Percentiles rank a stretch among this genome's conserved stretches.
phyloP scores from a whole-genome alignment of 306 rosid species.

The Cucumis hystrix region DNA sequence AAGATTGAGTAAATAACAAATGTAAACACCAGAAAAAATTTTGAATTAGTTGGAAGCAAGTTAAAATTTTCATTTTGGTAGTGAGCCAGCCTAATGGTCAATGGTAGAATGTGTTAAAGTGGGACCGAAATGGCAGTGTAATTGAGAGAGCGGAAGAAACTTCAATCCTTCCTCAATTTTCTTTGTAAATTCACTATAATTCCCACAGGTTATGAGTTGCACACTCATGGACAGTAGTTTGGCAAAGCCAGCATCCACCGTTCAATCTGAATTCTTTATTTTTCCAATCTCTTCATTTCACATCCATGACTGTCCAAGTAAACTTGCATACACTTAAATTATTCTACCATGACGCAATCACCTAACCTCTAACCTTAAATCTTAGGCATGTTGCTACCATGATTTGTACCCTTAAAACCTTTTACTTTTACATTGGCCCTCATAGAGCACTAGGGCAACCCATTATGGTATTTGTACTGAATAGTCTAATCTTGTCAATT shows the following conservation, averaged over 20 bases:
- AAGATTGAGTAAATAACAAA: background rate
- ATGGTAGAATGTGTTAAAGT: background rate
- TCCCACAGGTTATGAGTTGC: background rate
- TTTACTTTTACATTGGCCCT: background rate
- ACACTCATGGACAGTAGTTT: background rate
- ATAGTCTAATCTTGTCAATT: background rate
- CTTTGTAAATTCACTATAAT: background rate
- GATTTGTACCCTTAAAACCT: background rate
- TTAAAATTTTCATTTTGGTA: background rate
- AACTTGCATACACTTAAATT: background rate
- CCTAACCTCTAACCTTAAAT: background rate
- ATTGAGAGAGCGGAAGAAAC: background rate
- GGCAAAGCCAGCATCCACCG: background rate
- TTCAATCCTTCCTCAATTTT: background rate
- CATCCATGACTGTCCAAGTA: background rate
- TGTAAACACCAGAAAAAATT: background rate
- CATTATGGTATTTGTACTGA: background rate
- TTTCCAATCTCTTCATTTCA: background rate
- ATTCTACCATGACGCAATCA: background rate
- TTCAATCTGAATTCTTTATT: background rate
- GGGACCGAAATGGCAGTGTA: background rate
- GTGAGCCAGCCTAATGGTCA: background rate
- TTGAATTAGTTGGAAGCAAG: background rate
- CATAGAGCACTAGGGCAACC: background rate
- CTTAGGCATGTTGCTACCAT: background rate